Base-by-base conservation (phyloP, 371 early-diverging fungal genomes). In the Mucor velutinosus region DNA sequence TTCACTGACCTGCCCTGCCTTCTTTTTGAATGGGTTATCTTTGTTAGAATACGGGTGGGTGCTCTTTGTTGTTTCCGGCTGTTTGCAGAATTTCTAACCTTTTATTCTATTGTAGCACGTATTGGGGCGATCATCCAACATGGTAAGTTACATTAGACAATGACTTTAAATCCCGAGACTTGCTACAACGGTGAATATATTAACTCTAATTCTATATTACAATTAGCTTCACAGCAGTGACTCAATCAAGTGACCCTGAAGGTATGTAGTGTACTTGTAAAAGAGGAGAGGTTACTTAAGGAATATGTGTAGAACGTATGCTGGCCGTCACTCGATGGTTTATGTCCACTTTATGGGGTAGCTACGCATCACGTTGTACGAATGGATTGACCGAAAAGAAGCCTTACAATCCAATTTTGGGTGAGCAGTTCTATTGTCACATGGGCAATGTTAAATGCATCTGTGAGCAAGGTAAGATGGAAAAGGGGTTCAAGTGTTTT, bases 321-420 rank as follows among this genome's bases (percentile, higher is more conserved):
- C 35, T 72, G 70, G 73, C 76, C 45, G 64, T 76, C 14, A 53
- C 67, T 23, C 49, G 62, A 7, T 76, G 73, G 73, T 72, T 71
- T 29, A 71, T 71, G 60, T 91, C 91, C 12, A 89, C 90, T 14
- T 80, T 91, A 8, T 89, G 86, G 67, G 91, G 92, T 33, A 87
- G 89, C 32, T 86, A 85, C 64, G 75, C 77, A 23, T 77, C 77
- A 17, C 77, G 77, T 21, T 74, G 75, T 60, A 72, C 74, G 32
- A 62, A 66, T 56, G 77, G 77, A 15, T 56, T 69, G 49, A 69
- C 57, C 27, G 92, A 92, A 65, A 93, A 92, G 76, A 92, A 92
- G 69, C 92, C 92, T 2, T 93, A 89, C 66, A 93, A 94, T 58
- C 94, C 94, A n/a, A 91, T 93, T 35, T 80, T 93, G 7, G 98